Conservation (phyloP, 1,284 basidiomycete species). For the Pseudozyma pruni region DNA sequence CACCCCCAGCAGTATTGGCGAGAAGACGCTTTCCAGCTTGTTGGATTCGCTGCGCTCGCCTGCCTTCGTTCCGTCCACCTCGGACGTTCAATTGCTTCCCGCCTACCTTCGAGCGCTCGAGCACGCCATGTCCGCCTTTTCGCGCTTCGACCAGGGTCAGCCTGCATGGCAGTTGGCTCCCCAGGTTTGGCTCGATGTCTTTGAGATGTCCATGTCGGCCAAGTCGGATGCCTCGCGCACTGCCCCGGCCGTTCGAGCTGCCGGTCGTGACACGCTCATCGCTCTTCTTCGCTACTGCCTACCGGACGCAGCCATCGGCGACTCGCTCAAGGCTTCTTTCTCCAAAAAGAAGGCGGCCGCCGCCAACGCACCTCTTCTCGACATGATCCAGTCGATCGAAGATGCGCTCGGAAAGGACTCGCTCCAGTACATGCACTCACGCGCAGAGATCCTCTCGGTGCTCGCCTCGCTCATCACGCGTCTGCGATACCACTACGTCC, state of each 20-base stretch:
- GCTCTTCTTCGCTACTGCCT: slow-evolving; percentile 62
- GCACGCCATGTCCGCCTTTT: slow-evolving; percentile 60
- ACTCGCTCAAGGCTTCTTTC: slow-evolving; percentile 40
- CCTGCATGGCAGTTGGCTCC: slow-evolving; percentile 55
- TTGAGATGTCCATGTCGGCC: slow-evolving; percentile 54
- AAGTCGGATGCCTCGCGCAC: slow-evolving; percentile 60
- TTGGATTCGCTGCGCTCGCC: slow-evolving; percentile 56
- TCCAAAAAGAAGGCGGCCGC: slow-evolving; percentile 32
- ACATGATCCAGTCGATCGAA: slow-evolving; percentile 52
- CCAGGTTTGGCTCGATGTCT: slow-evolving; percentile 50
- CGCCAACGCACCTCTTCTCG: slow-evolving; percentile 41
- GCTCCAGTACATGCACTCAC: slow-evolving; percentile 58
- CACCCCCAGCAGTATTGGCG: slow-evolving; percentile 31
- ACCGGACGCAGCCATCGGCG: slow-evolving; percentile 55
- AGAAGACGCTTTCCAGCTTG: slow-evolving; percentile 30
- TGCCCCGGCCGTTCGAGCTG: slow-evolving; percentile 52
- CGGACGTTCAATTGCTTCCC: slow-evolving; percentile 63
- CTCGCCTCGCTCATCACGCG: slow-evolving; percentile 59
- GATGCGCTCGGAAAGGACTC: slow-evolving; percentile 63
- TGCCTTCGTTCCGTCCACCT: slow-evolving; percentile 47
- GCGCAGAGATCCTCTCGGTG: slow-evolving; percentile 58
- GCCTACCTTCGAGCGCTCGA: slow-evolving; percentile 63
- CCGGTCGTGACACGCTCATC: slow-evolving; percentile 55
- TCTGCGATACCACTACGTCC: slow-evolving; percentile 53
- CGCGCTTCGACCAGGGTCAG: slow-evolving; percentile 48